Conservation (phyloP, 2,329 filamentous ascomycete genomes). For the Elsinoe batatas region DNA sequence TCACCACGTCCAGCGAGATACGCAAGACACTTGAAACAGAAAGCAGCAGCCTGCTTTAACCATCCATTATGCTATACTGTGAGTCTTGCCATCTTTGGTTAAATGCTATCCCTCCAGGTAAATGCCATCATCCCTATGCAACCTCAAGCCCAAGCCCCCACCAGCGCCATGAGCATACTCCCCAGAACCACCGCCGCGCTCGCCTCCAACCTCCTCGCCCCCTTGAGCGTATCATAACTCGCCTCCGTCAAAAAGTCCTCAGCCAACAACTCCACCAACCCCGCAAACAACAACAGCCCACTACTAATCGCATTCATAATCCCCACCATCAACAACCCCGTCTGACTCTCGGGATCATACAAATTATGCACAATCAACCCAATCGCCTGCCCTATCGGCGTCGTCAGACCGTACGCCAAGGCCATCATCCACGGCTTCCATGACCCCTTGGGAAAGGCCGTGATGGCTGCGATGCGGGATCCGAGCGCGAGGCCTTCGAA, state of each 20-base stretch:
- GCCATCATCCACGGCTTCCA: slow-evolving; percentile 65
- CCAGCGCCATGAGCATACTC: slow-evolving; percentile 54
- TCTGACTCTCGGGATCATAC: slow-evolving; percentile 40
- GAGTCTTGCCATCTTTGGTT: not conserved
- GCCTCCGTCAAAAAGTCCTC: slow-evolving; percentile 51
- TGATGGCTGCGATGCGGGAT: slow-evolving; percentile 59
- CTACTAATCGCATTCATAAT: slow-evolving; percentile 42
- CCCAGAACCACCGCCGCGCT: slow-evolving; percentile 52
- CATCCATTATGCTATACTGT: not conserved
- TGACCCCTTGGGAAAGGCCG: slow-evolving; percentile 60
- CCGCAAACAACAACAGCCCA: slow-evolving; percentile 40
- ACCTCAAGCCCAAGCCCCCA: slow-evolving; percentile 53
- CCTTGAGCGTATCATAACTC: slow-evolving; percentile 51
- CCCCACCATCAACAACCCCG: slow-evolving; percentile 40
- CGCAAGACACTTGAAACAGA: not conserved
- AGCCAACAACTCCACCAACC: slow-evolving; percentile 40
- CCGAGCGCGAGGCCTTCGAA: slow-evolving; percentile 62
- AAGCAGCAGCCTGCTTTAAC: not conserved
- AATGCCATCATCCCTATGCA: not conserved
- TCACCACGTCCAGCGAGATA: not conserved
- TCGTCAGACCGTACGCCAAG: slow-evolving; percentile 51
- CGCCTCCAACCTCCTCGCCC: slow-evolving; percentile 50
- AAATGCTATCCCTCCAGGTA: not conserved
- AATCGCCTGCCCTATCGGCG: slow-evolving; percentile 42
- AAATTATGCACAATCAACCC: slow-evolving; percentile 41